Base-by-base conservation (phyloP, 352 stramenopile genomes). In the Phytophthora brassicae region DNA sequence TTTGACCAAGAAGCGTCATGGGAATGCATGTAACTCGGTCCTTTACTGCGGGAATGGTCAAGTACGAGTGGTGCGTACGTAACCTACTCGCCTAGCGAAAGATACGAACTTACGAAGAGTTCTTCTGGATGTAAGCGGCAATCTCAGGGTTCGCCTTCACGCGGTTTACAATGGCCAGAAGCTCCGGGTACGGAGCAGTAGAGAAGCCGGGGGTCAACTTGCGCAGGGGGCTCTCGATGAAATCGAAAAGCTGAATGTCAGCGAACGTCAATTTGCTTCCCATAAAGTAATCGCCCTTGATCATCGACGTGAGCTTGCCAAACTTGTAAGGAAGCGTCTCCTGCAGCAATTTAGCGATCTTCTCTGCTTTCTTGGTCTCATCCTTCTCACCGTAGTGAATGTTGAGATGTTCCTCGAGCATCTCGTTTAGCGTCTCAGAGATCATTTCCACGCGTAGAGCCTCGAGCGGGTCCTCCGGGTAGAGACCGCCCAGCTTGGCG, bases 241-340 rank as follows among this genome's bases (percentile, higher is more conserved):
- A 28, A 61, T 86, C 66, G 46, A 85, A 84, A 17, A 85, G 23
- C 31, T 74, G 56, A 2, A 89, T 51, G 23, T 87, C 79, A 0
- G 64, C 77, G 17, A 70, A 60, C 17, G 67, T 74, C 9, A 56
- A 22, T 39, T 76, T 72, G 33, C 62, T 59, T 36, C 72, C 74
- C 28, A 75, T 36, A 22, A 88, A 73, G 57, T 67, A 88, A 43
- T 68, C 44, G 20, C 72, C 77, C 20, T 54, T 29, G 24, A 56
- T 44, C 36, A 51, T 55, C 56, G 41, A 78, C 66, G 14, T 49
- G 5, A 84, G 60, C 42, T 53, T 39, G 20, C 26, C 48, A 24
- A 85, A 66, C 31, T 70, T 51, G 35, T 67, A 52, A 5, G 76
- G 74, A 6, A 79, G 38, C 11, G 39, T 64, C 41, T 64, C 48